phyloP scores from a whole-genome alignment of 2,329 filamentous ascomycete genomes.

The Aspergillus unguis region DNA sequence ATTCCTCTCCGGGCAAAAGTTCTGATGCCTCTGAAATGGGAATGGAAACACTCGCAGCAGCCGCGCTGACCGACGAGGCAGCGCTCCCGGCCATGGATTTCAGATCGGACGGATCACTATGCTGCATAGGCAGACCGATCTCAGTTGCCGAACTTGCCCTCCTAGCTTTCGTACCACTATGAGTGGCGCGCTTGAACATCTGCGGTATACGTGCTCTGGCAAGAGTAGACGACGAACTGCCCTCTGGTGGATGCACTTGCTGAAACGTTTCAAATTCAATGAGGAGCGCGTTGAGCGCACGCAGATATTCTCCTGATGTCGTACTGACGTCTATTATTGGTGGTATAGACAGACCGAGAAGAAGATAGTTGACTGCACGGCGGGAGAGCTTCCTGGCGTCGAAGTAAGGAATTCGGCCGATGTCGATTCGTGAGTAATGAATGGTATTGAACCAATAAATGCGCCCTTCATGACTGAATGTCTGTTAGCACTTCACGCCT shows the following conservation, averaged over 20 bases:
- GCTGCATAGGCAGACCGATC: slow-evolving; percentile 54
- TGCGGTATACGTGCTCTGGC: slow-evolving; percentile 75
- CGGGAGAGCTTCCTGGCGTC: slow-evolving; percentile 79
- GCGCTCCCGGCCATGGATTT: slow-evolving; percentile 44
- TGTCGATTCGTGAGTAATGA: slow-evolving; percentile 79
- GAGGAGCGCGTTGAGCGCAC: slow-evolving; percentile 78
- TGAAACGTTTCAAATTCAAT: slow-evolving; percentile 94
- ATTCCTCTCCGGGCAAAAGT: slow-evolving; percentile 77
- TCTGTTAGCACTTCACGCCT: slow-evolving; percentile 13
- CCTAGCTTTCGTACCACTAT: slow-evolving; percentile 55
- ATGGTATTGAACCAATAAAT: slow-evolving; percentile 99
- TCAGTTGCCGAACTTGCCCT: slow-evolving; percentile 60
- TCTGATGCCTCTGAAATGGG: slow-evolving; percentile 54
- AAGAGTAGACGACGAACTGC: slow-evolving; percentile 64
- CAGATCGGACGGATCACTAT: slow-evolving; percentile 47
- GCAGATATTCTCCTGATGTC: slow-evolving; percentile 79
- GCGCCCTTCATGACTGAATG: slow-evolving; percentile 76
- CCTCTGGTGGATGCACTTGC: slow-evolving; percentile 75
- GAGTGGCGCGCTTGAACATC: slow-evolving; percentile 70
- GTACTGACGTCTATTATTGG: slow-evolving; percentile 81
- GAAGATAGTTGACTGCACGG: slow-evolving; percentile 87
- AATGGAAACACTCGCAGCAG: slow-evolving; percentile 37
- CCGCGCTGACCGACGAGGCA: slow-evolving; percentile 37
- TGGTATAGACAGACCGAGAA: slow-evolving; percentile 87
- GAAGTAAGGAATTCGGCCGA: slow-evolving; percentile 80